Evolutionary conservation across 2,329 filamentous ascomycete genomes (phyloP).

Genomic region (Penicillium sp.): DNA sequence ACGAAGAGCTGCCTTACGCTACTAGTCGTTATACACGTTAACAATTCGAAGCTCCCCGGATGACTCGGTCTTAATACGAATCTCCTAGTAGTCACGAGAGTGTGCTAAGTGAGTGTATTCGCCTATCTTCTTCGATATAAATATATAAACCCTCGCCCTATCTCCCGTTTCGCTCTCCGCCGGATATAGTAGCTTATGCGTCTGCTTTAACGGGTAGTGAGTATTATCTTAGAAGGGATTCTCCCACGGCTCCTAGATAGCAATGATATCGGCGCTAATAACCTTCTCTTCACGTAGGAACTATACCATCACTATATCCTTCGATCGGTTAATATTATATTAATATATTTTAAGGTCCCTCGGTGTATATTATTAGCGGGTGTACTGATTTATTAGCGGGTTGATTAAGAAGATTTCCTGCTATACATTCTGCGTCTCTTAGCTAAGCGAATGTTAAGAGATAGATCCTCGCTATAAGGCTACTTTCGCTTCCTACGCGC

Average conservation of each 20-base stretch:
- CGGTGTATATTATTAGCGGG: background rate
- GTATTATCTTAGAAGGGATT: slow-evolving; percentile 4
- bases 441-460: background rate
- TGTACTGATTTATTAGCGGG: background rate
- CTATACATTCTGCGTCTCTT: too few relatives aligned
- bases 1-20: background rate
- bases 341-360: background rate
- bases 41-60: background rate
- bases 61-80: background rate
- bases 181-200: background rate
- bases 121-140: background rate
- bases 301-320: slow-evolving; percentile 1
- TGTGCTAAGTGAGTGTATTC: background rate
- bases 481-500: too few relatives aligned
- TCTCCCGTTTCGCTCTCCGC: background rate
- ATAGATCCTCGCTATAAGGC: background rate
- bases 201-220: background rate
- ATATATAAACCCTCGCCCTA: background rate
- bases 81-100: background rate
- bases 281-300: slow-evolving; percentile 5
- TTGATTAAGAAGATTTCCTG: background rate
- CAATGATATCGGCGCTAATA: slow-evolving; percentile 5
- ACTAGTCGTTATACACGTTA: slow-evolving; percentile 7
- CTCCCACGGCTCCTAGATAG: slow-evolving; percentile 11
- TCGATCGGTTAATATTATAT: background rate